Conservation (phyloP, 2,329 filamentous ascomycete genomes). For the Paraphaeosphaeria minitans region DNA sequence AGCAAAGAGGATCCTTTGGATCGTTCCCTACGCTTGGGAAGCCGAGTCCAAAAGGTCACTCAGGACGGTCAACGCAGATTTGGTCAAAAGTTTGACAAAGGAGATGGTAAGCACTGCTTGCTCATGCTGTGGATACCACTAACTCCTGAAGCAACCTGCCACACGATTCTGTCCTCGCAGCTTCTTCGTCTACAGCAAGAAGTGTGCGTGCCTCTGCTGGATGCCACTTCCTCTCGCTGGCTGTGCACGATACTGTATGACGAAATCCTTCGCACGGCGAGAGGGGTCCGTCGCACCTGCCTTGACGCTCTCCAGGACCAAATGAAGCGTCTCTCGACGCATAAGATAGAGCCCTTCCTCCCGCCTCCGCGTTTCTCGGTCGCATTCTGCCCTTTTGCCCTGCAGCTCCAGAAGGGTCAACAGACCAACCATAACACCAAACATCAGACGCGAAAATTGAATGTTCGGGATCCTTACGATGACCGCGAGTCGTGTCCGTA, state of each 20-base stretch:
- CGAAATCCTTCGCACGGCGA: conserved; percentile 37
- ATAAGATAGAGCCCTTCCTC: conserved; percentile 26
- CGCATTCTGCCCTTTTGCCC: conserved; percentile 39
- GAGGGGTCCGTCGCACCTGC: conserved; percentile 39
- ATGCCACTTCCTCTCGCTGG: conserved; percentile 30
- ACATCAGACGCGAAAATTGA: conserved; percentile 34
- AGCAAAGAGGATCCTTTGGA: conserved; percentile 34
- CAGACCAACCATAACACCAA: conserved; percentile 22
- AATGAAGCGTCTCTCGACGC: conserved; percentile 31
- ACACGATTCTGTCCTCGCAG: conserved; percentile 38
- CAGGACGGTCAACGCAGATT: conserved; percentile 34
- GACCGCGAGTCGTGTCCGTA: conserved; percentile 42
- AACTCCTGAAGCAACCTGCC: conserved; percentile 35
- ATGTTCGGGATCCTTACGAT: conserved; percentile 36
- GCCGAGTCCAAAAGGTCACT: conserved; percentile 32
- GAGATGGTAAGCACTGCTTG: conserved; percentile 31
- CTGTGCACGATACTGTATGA: conserved; percentile 30
- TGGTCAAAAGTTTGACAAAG: conserved; percentile 38
- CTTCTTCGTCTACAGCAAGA: conserved; percentile 42
- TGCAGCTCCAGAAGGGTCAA: conserved; percentile 34
- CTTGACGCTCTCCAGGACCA: conserved; percentile 38
- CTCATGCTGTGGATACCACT: conserved; percentile 11
- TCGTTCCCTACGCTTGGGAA: conserved; percentile 34
- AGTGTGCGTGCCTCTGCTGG: conserved; percentile 36
- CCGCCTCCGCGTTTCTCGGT: conserved; percentile 44